These are phyloP conservation scores for Albugo candida DNA, from an alignment of 352 stramenopile species.

Conservation along the genomic window DNA sequence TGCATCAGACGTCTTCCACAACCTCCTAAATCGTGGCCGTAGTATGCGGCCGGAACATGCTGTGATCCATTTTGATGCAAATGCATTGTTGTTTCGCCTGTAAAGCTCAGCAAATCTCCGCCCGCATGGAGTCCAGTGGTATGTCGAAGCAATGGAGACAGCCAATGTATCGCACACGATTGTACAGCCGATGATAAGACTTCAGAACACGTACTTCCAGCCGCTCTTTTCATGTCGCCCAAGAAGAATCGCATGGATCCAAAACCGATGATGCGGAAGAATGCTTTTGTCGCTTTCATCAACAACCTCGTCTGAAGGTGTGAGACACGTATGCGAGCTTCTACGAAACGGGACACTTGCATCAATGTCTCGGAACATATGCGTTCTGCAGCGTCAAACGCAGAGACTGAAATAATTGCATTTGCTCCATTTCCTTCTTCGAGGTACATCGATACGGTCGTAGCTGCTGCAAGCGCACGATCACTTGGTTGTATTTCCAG, in stretches of 20 bases:
- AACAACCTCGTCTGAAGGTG: conserved; percentile 55
- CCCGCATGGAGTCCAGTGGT: neutral
- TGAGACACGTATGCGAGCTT: conserved; percentile 53
- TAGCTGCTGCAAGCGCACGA: conserved; percentile 41
- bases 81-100: conserved; percentile 4
- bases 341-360: conserved; percentile 61
- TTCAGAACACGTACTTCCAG: conserved; percentile 20
- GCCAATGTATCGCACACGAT: conserved; percentile 59
- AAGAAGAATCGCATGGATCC: conserved; percentile 60
- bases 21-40: conserved; percentile 50
- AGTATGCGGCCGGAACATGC: conserved; percentile 13
- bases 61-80: too few species aligned
- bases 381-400: conserved; percentile 57
- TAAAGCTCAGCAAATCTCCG: conserved; percentile 5
- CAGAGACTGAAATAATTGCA: conserved; percentile 21
- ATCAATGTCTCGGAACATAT: conserved; percentile 75
- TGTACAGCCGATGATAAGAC: conserved; percentile 23
- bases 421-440: conserved; percentile 12
- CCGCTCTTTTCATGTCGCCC: conserved; percentile 21
- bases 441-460: conserved; percentile 37
- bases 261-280: conserved; percentile 56
- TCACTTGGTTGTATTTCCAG: conserved; percentile 58
- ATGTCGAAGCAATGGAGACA: conserved; percentile 23
- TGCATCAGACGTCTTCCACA: conserved; percentile 61
- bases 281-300: conserved; percentile 49